phyloP scores from a whole-genome alignment of 2,329 filamentous ascomycete species.

The Colletotrichum lupini region DNA sequence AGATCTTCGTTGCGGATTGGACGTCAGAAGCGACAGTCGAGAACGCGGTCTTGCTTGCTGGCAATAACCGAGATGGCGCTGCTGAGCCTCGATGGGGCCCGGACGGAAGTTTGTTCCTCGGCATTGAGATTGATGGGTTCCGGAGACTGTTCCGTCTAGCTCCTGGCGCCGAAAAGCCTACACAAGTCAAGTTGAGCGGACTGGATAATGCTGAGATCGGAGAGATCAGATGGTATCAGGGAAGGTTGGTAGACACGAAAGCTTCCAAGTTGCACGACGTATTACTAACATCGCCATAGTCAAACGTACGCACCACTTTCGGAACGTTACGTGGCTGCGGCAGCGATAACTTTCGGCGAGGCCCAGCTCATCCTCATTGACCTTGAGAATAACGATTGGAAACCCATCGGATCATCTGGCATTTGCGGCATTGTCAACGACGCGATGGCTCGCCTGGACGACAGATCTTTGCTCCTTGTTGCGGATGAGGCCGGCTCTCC shows the following conservation, averaged over 20 bases:
- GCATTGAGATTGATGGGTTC: conserved; percentile 57
- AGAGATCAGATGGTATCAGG: conserved; percentile 44
- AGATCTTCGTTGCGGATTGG: conserved; percentile 58
- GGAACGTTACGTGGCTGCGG: conserved; percentile 47
- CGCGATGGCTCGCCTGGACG: conserved; percentile 47
- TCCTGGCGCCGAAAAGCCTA: conserved; percentile 40
- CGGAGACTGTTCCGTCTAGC: conserved; percentile 58
- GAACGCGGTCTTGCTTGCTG: conserved; percentile 51
- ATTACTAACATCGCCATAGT: conserved; percentile 39
- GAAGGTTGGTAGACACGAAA: conserved; percentile 40
- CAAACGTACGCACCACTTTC: conserved; percentile 53
- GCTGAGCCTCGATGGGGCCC: conserved; percentile 62
- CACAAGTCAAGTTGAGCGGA: conserved; percentile 47
- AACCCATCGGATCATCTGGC: conserved; percentile 40
- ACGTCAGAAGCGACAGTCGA: conserved; percentile 43
- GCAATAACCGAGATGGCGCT: conserved; percentile 53
- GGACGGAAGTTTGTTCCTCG: conserved; percentile 60
- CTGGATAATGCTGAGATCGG: conserved; percentile 55
- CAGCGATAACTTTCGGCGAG: conserved; percentile 45
- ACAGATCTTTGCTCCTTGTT: conserved; percentile 50
- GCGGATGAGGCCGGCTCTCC: conserved; percentile 47
- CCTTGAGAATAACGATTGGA: conserved; percentile 44
- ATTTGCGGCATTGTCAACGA: conserved; percentile 46
- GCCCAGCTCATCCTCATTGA: conserved; percentile 52
- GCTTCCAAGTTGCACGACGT: background rate